These are phyloP conservation scores for Kwoniella bestiolae DNA, from an alignment of 768 basidiomycete species.

Conservation along the genomic window DNA sequence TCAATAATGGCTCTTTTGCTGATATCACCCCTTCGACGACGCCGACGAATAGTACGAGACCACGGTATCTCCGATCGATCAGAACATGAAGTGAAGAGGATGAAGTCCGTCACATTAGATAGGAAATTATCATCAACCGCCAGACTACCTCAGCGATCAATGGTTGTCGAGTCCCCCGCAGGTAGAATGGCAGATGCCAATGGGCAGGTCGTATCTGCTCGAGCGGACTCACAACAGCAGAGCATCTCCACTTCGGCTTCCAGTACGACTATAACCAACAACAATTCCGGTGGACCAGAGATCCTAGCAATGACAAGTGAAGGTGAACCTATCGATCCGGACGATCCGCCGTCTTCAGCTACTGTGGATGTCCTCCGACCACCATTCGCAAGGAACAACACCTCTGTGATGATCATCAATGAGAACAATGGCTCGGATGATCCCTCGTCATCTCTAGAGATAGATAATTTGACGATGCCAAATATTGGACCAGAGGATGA, in stretches of 20 bases:
- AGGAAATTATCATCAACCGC: slow-evolving; percentile 94
- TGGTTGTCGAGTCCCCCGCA: slow-evolving; percentile 90
- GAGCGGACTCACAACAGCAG: slow-evolving; percentile 14
- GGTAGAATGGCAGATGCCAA: slow-evolving; percentile 79
- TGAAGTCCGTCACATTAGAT: slow-evolving; percentile 92
- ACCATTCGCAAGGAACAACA: slow-evolving; percentile 74
- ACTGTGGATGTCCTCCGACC: slow-evolving; percentile 65
- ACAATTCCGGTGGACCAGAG: slow-evolving; percentile 5
- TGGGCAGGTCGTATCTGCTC: slow-evolving; percentile 46
- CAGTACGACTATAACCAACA: not conserved
- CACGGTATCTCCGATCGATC: slow-evolving; percentile 36
- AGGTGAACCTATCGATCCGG: slow-evolving; percentile 10
- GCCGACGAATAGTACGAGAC: slow-evolving; percentile 14
- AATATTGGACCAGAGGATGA: slow-evolving; percentile 64
- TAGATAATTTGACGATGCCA: slow-evolving; percentile 49
- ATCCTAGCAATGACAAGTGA: slow-evolving; percentile 5
- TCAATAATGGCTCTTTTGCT: not conserved
- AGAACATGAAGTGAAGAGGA: slow-evolving; percentile 77
- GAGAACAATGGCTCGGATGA: slow-evolving; percentile 61
- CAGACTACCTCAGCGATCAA: slow-evolving; percentile 87
- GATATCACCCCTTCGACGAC: not conserved
- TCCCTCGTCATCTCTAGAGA: slow-evolving; percentile 40
- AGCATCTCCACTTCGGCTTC: not conserved
- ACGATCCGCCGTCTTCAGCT: slow-evolving; percentile 28
- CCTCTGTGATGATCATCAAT: slow-evolving; percentile 85